Conservation (phyloP, 2,329 filamentous ascomycete species). For the Parastagonospora avenae region DNA sequence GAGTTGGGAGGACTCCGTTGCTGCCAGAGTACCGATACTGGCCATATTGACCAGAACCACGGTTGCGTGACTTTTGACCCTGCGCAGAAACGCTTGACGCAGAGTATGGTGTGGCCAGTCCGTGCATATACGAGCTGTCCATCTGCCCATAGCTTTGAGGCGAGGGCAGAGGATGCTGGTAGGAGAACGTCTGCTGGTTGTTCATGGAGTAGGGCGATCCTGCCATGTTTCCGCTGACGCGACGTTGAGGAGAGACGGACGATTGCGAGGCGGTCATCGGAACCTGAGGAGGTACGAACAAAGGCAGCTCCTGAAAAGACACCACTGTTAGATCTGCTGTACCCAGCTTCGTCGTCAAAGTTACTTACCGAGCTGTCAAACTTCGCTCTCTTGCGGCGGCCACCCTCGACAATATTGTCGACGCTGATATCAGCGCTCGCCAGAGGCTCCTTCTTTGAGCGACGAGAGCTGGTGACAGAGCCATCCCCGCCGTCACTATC, state of each 20-base stretch:
- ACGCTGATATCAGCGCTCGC: slow-evolving; percentile 97
- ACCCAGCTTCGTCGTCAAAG: slow-evolving; percentile 7
- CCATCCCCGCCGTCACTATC: slow-evolving; percentile 83
- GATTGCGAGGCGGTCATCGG: slow-evolving; percentile 94
- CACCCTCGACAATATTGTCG: slow-evolving; percentile 97
- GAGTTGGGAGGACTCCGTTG: slow-evolving; percentile 78
- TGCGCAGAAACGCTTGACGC: slow-evolving; percentile 37
- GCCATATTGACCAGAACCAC: slow-evolving; percentile 45
- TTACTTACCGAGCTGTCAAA: slow-evolving; percentile 92
- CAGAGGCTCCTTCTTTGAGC: slow-evolving; percentile 79
- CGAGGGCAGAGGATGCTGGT: slow-evolving; percentile 78
- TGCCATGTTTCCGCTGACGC: slow-evolving; percentile 72
- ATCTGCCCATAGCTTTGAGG: slow-evolving; percentile 71
- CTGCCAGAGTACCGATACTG: slow-evolving; percentile 51
- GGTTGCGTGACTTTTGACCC: slow-evolving; percentile 43
- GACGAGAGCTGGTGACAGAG: slow-evolving; percentile 72
- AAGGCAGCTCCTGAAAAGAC: slow-evolving; percentile 77
- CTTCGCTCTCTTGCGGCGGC: slow-evolving; percentile 91
- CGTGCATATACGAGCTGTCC: slow-evolving; percentile 44
- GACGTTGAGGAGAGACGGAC: slow-evolving; percentile 91
- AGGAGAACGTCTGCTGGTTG: slow-evolving; percentile 79
- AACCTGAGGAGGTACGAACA: slow-evolving; percentile 82
- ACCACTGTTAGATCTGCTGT: slow-evolving; percentile 28
- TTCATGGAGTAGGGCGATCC: slow-evolving; percentile 76
- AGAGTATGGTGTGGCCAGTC: slow-evolving; percentile 45